These are phyloP conservation scores for Picochlorum sp. DNA, from an alignment of 139 green algal genomes.

Conservation along the genomic window DNA sequence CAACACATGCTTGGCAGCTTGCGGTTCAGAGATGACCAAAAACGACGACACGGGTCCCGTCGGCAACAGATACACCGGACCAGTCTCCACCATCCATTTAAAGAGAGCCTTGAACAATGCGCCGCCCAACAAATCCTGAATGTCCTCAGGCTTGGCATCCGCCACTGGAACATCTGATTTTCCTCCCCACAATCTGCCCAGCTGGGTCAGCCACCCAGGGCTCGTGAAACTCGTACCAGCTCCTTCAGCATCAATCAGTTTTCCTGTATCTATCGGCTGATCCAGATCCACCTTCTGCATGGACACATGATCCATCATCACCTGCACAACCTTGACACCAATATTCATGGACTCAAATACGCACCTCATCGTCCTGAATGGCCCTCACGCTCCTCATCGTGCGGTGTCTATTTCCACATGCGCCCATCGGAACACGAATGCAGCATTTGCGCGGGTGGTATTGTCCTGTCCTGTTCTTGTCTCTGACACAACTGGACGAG, in stretches of 20 bases:
- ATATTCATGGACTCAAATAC: too few species aligned
- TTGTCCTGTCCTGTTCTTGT: too few species aligned
- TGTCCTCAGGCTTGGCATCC: slow-evolving; percentile 90
- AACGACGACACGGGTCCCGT: slow-evolving; percentile 77
- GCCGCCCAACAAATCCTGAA: slow-evolving; percentile 92
- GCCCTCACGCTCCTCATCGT: too few species aligned
- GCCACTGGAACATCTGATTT: slow-evolving; percentile 91
- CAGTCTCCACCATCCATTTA: slow-evolving; percentile 81
- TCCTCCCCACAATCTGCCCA: slow-evolving; percentile 79
- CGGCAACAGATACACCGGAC: slow-evolving; percentile 91
- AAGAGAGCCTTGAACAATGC: slow-evolving; percentile 88
- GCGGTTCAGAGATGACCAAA: slow-evolving; percentile 86
- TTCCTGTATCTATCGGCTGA: slow-evolving; percentile 37
- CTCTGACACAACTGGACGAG: too few species aligned
- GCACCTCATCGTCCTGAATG: too few species aligned
- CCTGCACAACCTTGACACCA: background rate
- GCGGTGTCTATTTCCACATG: too few species aligned
- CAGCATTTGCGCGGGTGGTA: too few species aligned
- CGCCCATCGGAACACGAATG: too few species aligned
- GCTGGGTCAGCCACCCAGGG: slow-evolving; percentile 82
- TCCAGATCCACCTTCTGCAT: slow-evolving; percentile 29
- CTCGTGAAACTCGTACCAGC: slow-evolving; percentile 61
- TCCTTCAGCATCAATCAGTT: slow-evolving; percentile 67
- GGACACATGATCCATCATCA: background rate
- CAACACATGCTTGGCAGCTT: slow-evolving; percentile 91